Percentiles rank a stretch among this genome's conserved stretches.
phyloP scores from a whole-genome alignment of 306 rosid species.

The Phaseolus lunatus region DNA sequence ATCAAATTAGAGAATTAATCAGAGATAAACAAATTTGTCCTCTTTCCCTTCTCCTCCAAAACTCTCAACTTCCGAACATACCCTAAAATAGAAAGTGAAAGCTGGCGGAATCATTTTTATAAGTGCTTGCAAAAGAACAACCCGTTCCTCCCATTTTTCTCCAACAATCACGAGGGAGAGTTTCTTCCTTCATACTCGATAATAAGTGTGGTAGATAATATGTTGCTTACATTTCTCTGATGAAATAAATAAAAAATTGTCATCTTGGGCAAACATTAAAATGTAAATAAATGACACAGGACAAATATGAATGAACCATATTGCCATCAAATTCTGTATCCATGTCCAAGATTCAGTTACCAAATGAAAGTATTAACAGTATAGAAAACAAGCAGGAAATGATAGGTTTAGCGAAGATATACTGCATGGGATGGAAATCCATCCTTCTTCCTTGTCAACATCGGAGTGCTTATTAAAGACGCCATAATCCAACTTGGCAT shows the following conservation, averaged over 20 bases:
- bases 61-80: not conserved
- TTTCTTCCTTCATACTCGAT: slow-evolving; percentile 4
- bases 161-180: not conserved
- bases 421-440: slow-evolving; percentile 82
- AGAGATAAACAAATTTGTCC: not conserved
- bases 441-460: slow-evolving; percentile 87
- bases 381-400: not conserved
- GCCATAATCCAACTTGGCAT: not conserved
- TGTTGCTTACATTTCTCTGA: not conserved
- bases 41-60: not conserved
- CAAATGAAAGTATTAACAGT: slow-evolving; percentile 13
- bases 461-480: slow-evolving; percentile 62
- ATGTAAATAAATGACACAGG: not conserved
- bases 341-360: slow-evolving; percentile 11
- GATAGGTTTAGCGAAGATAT: slow-evolving; percentile 44
- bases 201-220: no score
- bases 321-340: not conserved
- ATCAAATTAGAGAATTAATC: not conserved
- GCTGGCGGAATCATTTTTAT: not conserved
- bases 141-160: no score
- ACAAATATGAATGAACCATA: not conserved
- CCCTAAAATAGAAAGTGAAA: not conserved
- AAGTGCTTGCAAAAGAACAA: slow-evolving; percentile 8
- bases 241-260: not conserved
- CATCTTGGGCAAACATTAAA: not conserved